phyloP scores from a whole-genome alignment of 768 basidiomycete species.

The Gloeophyllum trabeum region DNA sequence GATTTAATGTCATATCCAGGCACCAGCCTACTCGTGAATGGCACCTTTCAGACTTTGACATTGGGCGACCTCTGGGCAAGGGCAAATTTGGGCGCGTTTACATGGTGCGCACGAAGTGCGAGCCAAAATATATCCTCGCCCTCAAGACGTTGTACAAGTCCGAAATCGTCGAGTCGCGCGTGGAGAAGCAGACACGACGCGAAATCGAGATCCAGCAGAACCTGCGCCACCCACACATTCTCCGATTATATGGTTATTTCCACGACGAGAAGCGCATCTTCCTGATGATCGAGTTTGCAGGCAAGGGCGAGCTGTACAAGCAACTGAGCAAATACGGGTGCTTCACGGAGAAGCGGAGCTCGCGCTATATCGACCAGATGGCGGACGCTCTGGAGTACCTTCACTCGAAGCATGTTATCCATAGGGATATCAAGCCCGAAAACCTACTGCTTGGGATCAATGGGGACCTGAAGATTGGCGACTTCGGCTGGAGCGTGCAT shows the following conservation, averaged over 20 bases:
- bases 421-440: constrained; percentile 98
- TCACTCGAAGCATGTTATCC: constrained; percentile 94
- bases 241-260: constrained; percentile 94
- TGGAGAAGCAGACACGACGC: constrained; percentile 93
- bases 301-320: constrained; percentile 94
- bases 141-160: constrained; percentile 96
- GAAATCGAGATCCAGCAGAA: constrained; percentile 99
- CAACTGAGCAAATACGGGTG: constrained; percentile 78
- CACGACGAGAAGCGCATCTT: constrained; percentile 98
- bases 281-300: constrained; percentile 96
- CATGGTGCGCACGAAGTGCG: constrained; percentile 88
- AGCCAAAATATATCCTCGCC: constrained; percentile 88
- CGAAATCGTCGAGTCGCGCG: constrained; percentile 82
- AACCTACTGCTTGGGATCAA: constrained; percentile 90
- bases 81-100: constrained; percentile 99
- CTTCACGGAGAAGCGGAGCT: constrained; percentile 83
- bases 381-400: constrained; percentile 89
- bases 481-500: constrained; percentile 98
- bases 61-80: constrained; percentile 94
- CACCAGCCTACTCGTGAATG: constrained; percentile 73
- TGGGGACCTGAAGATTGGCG: constrained; percentile 95
- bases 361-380: constrained; percentile 95
- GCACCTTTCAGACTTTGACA: constrained; percentile 80
- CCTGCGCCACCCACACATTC: constrained; percentile 87
- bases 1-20: constrained; percentile 22